Conservation (phyloP, 139 green algal species). For the Coelastrella sp. region DNA sequence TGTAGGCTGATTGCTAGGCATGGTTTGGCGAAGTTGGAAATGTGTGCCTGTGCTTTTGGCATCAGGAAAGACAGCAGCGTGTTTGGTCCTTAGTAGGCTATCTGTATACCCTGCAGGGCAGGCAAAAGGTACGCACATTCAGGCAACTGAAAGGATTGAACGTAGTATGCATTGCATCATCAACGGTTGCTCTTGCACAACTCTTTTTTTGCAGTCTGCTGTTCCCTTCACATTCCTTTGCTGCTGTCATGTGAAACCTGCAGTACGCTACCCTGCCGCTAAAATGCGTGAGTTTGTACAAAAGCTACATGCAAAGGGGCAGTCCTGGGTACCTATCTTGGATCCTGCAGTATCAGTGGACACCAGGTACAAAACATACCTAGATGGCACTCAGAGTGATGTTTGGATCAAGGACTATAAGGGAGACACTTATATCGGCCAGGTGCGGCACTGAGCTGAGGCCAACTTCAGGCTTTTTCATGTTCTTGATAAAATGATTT, state of each 20-base stretch:
- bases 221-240: too few species aligned
- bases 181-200: too few species aligned
- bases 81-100: too few species aligned
- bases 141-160: too few species aligned
- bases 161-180: too few species aligned
- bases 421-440: slow-evolving; percentile 28
- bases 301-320: background rate
- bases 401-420: slow-evolving; percentile 36
- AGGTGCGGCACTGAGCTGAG: background rate
- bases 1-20: too few species aligned
- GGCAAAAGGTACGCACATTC: too few species aligned
- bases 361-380: background rate
- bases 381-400: background rate
- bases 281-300: slow-evolving; percentile 1
- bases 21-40: too few species aligned
- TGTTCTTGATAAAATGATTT: background rate
- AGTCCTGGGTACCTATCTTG: slow-evolving; percentile 22
- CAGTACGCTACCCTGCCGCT: slow-evolving; percentile 15
- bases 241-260: background rate
- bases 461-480: background rate
- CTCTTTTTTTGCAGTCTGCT: too few species aligned
- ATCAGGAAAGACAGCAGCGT: too few species aligned
- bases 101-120: too few species aligned
- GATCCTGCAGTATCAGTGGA: background rate
- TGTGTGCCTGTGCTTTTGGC: too few species aligned